Conservation (phyloP, 257 asterid species). For the Oldenlandia corymbosa region DNA sequence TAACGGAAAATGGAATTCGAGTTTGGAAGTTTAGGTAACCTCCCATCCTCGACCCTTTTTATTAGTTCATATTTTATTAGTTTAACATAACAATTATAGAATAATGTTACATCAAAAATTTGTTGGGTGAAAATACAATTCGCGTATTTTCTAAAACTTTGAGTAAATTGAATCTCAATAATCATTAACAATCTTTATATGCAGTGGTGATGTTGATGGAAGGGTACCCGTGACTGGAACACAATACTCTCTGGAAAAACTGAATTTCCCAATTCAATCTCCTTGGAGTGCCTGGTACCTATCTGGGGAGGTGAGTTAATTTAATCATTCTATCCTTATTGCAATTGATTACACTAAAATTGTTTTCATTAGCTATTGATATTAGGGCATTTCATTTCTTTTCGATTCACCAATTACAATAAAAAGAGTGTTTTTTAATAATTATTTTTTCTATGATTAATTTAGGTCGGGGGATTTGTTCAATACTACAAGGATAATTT, state of each 20-base stretch:
- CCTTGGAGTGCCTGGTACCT: constrained; percentile 67
- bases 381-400: too few species aligned
- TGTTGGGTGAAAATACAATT: background rate
- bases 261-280: constrained; percentile 42
- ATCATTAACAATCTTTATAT: too few species aligned
- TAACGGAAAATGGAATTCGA: constrained; percentile 53
- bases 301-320: constrained; percentile 46
- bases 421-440: too few species aligned
- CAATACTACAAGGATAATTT: constrained; percentile 44
- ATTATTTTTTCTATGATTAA: too few species aligned
- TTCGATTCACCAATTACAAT: too few species aligned
- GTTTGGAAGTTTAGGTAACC: constrained; percentile 75
- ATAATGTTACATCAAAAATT: too few species aligned
- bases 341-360: too few species aligned
- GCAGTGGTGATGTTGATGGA: constrained; percentile 76
- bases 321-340: too few species aligned
- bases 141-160: background rate
- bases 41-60: background rate
- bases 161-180: too few species aligned
- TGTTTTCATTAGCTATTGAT: too few species aligned
- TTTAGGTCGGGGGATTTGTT: constrained; percentile 4
- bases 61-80: too few species aligned
- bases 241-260: constrained; percentile 33
- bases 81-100: too few species aligned
- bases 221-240: constrained; percentile 78